Conservation (phyloP, 768 basidiomycete species). For the Lactarius indigo region DNA sequence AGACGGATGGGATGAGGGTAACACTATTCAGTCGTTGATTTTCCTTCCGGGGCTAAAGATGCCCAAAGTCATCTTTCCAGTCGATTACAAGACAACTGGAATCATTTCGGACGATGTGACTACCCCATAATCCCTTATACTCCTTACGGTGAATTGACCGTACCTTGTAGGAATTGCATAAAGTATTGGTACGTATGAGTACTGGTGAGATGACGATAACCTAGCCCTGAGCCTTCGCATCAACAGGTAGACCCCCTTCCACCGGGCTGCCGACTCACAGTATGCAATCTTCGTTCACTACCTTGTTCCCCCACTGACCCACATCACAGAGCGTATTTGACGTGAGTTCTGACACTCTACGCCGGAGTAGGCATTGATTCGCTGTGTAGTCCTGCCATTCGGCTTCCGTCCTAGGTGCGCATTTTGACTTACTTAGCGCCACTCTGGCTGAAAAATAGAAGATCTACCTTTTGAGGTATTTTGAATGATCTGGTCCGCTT, state of each 20-base stretch:
- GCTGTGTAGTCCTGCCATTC: constrained; percentile 73
- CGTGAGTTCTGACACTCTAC: constrained; percentile 21
- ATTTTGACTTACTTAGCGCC: background rate
- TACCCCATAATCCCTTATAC: constrained; percentile 18
- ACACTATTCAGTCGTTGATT: background rate
- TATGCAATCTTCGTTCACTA: constrained; percentile 35
- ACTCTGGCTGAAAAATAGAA: constrained; percentile 29
- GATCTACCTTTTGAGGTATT: constrained; percentile 66
- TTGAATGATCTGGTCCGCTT: background rate
- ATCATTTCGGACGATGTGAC: constrained; percentile 89
- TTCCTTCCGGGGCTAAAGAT: background rate
- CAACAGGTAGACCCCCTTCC: constrained; percentile 57
- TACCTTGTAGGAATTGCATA: constrained; percentile 58
- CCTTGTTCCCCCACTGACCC: background rate
- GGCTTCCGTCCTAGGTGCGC: constrained; percentile 76
- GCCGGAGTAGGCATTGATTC: background rate
- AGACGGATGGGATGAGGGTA: constrained; percentile 82
- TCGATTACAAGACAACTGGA: constrained; percentile 61
- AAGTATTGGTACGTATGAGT: constrained; percentile 56
- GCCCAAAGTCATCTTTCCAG: constrained; percentile 75
- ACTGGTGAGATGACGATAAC: background rate
- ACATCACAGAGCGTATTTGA: constrained; percentile 32
- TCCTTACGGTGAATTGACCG: background rate
- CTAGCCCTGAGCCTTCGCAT: background rate
- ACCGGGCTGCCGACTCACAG: constrained; percentile 84